Base-by-base conservation (phyloP, 2,329 filamentous ascomycete genomes). In the Colletotrichum sp. region DNA sequence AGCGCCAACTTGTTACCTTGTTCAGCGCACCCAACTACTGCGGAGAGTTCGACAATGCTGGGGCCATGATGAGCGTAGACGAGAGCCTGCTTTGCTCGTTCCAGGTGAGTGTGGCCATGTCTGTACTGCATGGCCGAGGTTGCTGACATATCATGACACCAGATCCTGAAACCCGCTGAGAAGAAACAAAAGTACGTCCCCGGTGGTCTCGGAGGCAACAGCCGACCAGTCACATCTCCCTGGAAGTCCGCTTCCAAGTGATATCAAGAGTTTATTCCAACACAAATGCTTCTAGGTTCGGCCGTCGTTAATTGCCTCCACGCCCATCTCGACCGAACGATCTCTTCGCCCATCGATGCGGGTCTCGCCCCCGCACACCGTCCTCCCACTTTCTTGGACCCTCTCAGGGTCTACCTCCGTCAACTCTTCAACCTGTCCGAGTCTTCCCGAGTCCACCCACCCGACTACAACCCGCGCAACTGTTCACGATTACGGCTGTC, bases 161-260 rank as follows among this genome's bases (percentile, higher is more conserved):
- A 98, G 95, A 99, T 99, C 85, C 91, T 99, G 90, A 99, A 99
- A 91, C 97, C 97, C 84, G 97, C 97, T 87, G 97, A 99, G 92
- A 99, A 99, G 94, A 99, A 99, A 94, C 96, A 98, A 95, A 99
- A 99, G 96, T 99, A 98, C 91, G 96, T 98, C 85, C 91, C 93
- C 89, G 90, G 90, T 89, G 90, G 91, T 89, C 90, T 94, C 87
- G 93, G 91, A 88, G 90, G 91, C 88, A 90, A 91, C 89, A 91
- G 90, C 89, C 91, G 92, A 86, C 78, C 80, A 78, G 89, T 91
- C 87, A 93, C 92, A 91, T 89, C 92, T 90, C 91, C 92, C 86
- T 90, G 91, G 89, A 95, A 93, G 87, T 61, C 90, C 91, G 86
- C 84, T 84, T 84, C 92, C 93, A 87, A 90, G 91, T 87, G 93